Evolutionary conservation across 192 early-diverging fungal species (phyloP), one percentile per base, ranked within the genome.

Genomic region (Thoreauomyces humboldtii): DNA sequence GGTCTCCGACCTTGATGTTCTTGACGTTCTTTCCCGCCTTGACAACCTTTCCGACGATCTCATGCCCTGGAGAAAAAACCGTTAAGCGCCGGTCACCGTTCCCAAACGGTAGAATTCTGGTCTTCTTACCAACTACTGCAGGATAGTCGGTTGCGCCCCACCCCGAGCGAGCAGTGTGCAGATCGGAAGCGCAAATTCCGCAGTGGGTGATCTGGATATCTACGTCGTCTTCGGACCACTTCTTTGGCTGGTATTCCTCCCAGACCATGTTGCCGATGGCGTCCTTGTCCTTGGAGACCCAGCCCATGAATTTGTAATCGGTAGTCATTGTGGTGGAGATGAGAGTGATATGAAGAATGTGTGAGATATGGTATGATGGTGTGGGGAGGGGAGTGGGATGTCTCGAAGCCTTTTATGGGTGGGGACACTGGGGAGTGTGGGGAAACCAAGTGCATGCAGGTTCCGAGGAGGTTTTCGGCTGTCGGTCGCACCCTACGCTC

Each of bases 171-270:
- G 83, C 55, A 36, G 78, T 85, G 75, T 94, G 89, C 37, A 91
- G 63, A 66, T 94, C 92, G 4, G 87, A 82, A 46, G 84, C 86
- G 65, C 91, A 92, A 53, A 91, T 84, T 37, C 89, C 89, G n/a
- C n/a, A n/a, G 72, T 87, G 82, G 17, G 80, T 72, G 59, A 92
- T 86, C 72, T 89, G 73, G 51, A 93, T 89, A 67, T 88, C 85
- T 34, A 91, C 79, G 53, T 77, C 76, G 60, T 75, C 53, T 43
- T 65, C 63, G 44, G 66, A 56, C 63, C 63, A 65, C 14, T 51
- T 65, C 41, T 65, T 65, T 34, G 63, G 63, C 14, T 19, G 24
- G 53, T 65, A 65, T 31, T 65, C 63, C 35, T 56, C 63, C 63
- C 63, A 65, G 0, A 33, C 21, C 63, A 65, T 44, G 24, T 65